Base-by-base conservation (phyloP, 2,329 filamentous ascomycete genomes). In the Venturia asperata region DNA sequence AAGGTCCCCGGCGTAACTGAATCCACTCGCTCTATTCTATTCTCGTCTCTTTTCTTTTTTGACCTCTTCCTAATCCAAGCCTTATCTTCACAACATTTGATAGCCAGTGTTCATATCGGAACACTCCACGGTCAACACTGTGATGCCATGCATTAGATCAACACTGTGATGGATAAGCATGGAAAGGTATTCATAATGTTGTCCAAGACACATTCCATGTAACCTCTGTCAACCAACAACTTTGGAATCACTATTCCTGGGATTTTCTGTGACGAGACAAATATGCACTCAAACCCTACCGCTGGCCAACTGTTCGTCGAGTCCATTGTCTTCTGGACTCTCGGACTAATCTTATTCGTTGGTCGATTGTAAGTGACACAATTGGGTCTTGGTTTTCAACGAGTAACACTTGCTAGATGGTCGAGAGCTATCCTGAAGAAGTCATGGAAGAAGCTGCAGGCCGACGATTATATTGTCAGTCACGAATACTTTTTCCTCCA, bases 381-480 rank as follows among this genome's bases (percentile, higher is more conserved):
- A 42, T 39, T 47, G 39, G 27, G 30, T 30, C 58, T 37, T 34
- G 19, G 27, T 30, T 49, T 45, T 15, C 47, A 24, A 58, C 21
- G 45, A 56, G 62, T 64, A 64, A 56, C 45, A 64, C 17, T 21
- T 56, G 30, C 27, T 19, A 65, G 64, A 27, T 66, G 64, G 60
- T 66, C 64, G n/a, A 24, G 64, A 41, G 41, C 60, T 55, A 63
- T 66, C n/a, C 45, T 66, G 37, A 62, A 56, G 27, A 19, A 60
- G n/a, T 63, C 60, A 55, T 63, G 58, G 58, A 66, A 63, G 39
- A 63, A 66, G 24, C 42, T 66, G n/a, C 41, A 56, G 45, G n/a
- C 49, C 15, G 64, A 66, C 37, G 64, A 66, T 41, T 55, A 63
- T 30, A 55, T 49, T 24, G 47, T 49, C 24, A 27, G 47, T 49